Evolutionary conservation across 2,329 filamentous ascomycete genomes (phyloP).

Genomic region (Emmonsia crescens): DNA sequence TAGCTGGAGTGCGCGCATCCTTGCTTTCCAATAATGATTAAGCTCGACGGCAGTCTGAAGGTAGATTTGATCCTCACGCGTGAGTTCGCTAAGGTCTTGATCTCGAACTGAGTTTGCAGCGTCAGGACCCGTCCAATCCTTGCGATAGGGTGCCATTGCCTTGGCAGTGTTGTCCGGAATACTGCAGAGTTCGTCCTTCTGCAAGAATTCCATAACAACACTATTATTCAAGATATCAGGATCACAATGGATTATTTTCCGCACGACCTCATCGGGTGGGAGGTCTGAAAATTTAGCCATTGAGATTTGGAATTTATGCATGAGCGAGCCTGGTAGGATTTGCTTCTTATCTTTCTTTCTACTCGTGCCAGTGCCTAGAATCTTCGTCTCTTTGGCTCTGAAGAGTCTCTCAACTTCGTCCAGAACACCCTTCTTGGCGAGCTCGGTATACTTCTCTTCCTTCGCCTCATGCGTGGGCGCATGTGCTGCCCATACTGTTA

Average conservation of each 20-base stretch:
- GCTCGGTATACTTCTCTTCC: slow-evolving; percentile 90
- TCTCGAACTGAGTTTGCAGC: slow-evolving; percentile 68
- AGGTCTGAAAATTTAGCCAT: slow-evolving; percentile 85
- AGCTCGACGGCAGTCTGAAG: slow-evolving; percentile 86
- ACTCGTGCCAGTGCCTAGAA: slow-evolving; percentile 52
- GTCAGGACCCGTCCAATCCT: slow-evolving; percentile 88
- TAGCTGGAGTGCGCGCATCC: slow-evolving; percentile 80
- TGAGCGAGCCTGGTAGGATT: slow-evolving; percentile 81
- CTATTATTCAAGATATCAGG: slow-evolving; percentile 74
- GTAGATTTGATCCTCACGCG: slow-evolving; percentile 90
- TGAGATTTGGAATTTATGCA: slow-evolving; percentile 84
- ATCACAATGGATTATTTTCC: slow-evolving; percentile 94
- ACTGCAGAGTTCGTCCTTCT: slow-evolving; percentile 83
- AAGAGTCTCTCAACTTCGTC: slow-evolving; percentile 98
- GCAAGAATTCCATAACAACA: slow-evolving; percentile 93
- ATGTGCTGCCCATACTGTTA: slow-evolving; percentile 86
- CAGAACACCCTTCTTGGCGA: slow-evolving; percentile 87
- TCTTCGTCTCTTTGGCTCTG: slow-evolving; percentile 92
- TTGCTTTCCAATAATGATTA: slow-evolving; percentile 96
- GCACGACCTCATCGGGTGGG: slow-evolving; percentile 72
- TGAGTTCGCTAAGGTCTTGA: slow-evolving; percentile 76
- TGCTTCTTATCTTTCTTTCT: slow-evolving; percentile 96
- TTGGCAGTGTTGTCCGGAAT: slow-evolving; percentile 86
- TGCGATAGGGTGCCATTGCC: slow-evolving; percentile 87
- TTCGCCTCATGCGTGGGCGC: slow-evolving; percentile 76